Conservation (phyloP, 2,329 filamentous ascomycete genomes). For the Talaromyces islandicus region DNA sequence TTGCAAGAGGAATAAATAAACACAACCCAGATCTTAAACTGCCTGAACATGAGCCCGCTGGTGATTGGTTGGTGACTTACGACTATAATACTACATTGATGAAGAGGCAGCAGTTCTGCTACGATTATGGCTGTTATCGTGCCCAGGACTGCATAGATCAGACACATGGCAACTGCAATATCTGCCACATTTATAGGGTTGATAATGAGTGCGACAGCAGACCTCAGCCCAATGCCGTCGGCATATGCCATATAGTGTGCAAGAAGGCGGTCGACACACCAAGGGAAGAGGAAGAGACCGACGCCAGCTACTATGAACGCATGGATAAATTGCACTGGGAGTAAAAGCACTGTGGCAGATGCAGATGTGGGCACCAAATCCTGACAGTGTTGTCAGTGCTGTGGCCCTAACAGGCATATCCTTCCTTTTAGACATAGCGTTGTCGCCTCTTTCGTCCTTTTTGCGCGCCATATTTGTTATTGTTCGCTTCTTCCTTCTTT, state of each 20-base stretch:
- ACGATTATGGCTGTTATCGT: neutral
- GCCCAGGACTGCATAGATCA: too few relatives aligned
- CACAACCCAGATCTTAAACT: constrained; percentile 11
- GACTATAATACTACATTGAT: neutral
- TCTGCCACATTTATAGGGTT: neutral
- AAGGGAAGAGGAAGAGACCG: neutral
- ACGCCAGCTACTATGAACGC: neutral
- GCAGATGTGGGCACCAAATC: too few relatives aligned
- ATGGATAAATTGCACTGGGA: neutral
- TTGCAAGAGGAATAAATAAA: constrained; percentile 11
- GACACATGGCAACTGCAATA: neutral
- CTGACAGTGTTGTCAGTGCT: too few relatives aligned
- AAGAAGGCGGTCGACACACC: neutral
- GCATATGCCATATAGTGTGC: neutral
- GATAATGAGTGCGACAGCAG: neutral
- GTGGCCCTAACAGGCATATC: too few relatives aligned
- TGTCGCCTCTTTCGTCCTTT: too few relatives aligned
- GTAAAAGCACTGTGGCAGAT: neutral
- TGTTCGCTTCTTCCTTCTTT: too few relatives aligned
- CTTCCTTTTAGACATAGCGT: too few relatives aligned
- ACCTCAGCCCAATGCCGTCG: neutral
- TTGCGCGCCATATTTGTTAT: too few relatives aligned
- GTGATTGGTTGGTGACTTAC: constrained; percentile 3
- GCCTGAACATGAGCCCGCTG: constrained; percentile 7
- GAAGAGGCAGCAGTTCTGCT: neutral